Evolutionary conservation across 345 rosid species (phyloP).

Genomic region (Hypericum androsaemum): DNA sequence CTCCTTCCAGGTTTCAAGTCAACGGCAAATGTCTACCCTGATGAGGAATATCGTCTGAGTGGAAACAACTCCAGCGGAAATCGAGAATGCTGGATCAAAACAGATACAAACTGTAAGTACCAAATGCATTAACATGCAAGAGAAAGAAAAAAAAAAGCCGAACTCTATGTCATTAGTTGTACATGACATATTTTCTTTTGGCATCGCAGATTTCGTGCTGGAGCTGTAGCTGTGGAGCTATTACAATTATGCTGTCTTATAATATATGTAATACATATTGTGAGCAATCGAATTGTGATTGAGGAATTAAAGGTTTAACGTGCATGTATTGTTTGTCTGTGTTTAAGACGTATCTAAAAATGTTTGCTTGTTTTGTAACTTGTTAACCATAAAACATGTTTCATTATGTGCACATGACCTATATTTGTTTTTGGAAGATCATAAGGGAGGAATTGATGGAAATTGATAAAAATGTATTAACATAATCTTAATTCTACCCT

Average conservation of each 20-base stretch:
- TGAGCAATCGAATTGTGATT: constrained; percentile 17
- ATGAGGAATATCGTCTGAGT: constrained; percentile 21
- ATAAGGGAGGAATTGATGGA: too few species aligned
- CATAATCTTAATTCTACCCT: too few species aligned
- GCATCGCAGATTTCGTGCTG: constrained; percentile 71
- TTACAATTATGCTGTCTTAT: constrained; percentile 10
- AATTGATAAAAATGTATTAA: too few species aligned
- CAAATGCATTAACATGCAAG: neutral
- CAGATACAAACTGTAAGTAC: constrained; percentile 89
- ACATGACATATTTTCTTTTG: constrained; percentile 20
- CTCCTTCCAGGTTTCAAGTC: constrained; percentile 21
- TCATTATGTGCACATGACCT: too few species aligned
- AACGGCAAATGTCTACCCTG: constrained; percentile 19
- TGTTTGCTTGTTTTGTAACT: constrained; percentile 11
- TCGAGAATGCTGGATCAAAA: constrained; percentile 80
- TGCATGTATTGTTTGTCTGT: constrained; percentile 21
- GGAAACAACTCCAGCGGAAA: constrained; percentile 28
- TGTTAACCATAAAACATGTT: constrained; percentile 5
- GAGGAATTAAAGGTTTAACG: constrained; percentile 13
- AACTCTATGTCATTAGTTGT: neutral
- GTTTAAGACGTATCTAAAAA: constrained; percentile 26
- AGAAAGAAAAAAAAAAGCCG: neutral
- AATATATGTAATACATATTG: constrained; percentile 23
- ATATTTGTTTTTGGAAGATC: too few species aligned
- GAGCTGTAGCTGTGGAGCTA: constrained; percentile 49